Evolutionary conservation across 2,329 filamentous ascomycete genomes (phyloP), one percentile per base, ranked within the genome.

Genomic region (Aspergillus oerlinghausenensis): DNA sequence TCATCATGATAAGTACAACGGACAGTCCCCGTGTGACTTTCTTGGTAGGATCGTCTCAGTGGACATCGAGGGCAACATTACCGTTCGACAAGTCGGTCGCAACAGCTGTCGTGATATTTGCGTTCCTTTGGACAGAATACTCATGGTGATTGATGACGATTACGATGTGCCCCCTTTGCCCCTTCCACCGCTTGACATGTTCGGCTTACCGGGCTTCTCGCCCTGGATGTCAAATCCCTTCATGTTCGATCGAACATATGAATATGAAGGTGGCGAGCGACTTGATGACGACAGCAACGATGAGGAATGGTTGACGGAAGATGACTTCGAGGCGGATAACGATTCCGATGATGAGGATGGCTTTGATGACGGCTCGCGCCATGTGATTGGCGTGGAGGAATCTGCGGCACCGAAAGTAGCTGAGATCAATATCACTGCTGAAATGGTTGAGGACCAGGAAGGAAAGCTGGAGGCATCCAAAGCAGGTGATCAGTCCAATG

Each of bases 1-100:
- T n/a, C 62, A 63, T n/a, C 57, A 60, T 7, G 50, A 62, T 40
- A 59, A 60, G 25, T 50, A 43, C 50, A 48, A 42, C 32, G 38
- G 38, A 26, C 60, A 51, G 17, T 45, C 25, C 3, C 52, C 51
- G 8, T 48, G 72, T 6, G 75, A 80, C 40, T 86, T 83, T 79
- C 73, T 85, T 54, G 84, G 83, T 19, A 81, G 84, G 63, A 77
- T 86, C 2, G 73, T 84, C 21, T 79, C 82, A 50, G 71, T 83
- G 3, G 76, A 77, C 11, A 65, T 81, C 3, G 80, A 85, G 63
- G 84, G 84, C 2, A 73, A 72, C 6, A 66, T 84, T 9, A 79
- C 77, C 0, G 74, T 86, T 28, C 77, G 83, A n/a, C 70, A 86
- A 19, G 80, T 80, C 45, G 80, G 77, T 10, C 70, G 78, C 4